Evolutionary conservation across 2,329 filamentous ascomycete species (phyloP).

Genomic region (Nigrospora sphaerica): DNA sequence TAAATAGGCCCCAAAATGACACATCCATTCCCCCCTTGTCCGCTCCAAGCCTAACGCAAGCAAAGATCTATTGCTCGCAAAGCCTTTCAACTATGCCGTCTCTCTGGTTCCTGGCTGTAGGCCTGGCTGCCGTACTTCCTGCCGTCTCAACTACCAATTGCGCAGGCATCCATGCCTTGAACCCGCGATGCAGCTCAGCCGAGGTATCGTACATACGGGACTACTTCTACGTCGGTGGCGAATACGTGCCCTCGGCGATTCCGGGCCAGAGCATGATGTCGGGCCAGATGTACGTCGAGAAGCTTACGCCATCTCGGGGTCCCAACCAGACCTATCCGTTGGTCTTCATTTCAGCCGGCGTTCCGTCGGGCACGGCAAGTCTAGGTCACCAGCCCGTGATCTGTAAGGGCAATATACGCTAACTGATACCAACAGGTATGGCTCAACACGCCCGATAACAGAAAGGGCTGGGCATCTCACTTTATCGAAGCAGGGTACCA

Average conservation of each 20-base stretch:
- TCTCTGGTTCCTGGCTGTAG: too few relatives aligned
- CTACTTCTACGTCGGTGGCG: constrained; percentile 3
- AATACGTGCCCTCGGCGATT: not conserved
- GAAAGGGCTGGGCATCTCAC: constrained; percentile 37
- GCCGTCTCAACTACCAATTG: not conserved
- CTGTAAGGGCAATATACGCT: too few relatives aligned
- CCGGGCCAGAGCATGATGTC: not conserved
- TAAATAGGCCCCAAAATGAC: too few relatives aligned
- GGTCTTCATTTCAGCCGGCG: constrained; percentile 2
- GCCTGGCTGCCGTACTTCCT: too few relatives aligned
- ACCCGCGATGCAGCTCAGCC: constrained; percentile 8
- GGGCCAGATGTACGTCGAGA: constrained; percentile 5
- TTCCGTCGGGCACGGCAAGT: constrained; percentile 1
- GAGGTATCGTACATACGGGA: constrained; percentile 6
- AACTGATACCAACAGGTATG: constrained; percentile 14
- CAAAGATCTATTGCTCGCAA: too few relatives aligned
- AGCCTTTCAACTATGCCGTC: too few relatives aligned
- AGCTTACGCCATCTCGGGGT: constrained; percentile 2
- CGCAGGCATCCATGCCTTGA: constrained; percentile 7
- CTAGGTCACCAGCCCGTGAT: too few relatives aligned
- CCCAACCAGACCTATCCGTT: constrained; percentile 2
- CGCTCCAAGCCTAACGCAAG: too few relatives aligned
- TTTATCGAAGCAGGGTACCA: constrained; percentile 36
- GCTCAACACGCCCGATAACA: constrained; percentile 39
- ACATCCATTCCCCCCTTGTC: too few relatives aligned